Base-by-base conservation (phyloP, 1,284 basidiomycete genomes). In the Cutaneotrichosporon cavernicola region DNA sequence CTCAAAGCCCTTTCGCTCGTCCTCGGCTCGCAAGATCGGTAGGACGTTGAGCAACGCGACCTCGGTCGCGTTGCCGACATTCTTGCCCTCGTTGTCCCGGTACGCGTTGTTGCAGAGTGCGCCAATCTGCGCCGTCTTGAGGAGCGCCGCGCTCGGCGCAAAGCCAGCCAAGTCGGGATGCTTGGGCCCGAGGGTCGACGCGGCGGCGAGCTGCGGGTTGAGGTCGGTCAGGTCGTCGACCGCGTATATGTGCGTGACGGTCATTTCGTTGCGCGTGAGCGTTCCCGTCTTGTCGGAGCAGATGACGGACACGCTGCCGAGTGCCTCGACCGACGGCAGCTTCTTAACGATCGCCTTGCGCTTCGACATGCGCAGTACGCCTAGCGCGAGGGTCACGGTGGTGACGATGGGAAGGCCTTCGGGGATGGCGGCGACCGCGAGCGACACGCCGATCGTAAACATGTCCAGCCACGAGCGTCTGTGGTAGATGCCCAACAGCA, bases 241-340 rank as follows among this genome's bases (percentile, higher is more conserved):
- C 0, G 89, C 85, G 79, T 93, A 98, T 14, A 89, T 83, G 71
- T 93, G 90, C 0, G 89, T 91, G 13, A 98, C 92, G 0, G 93
- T 96, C 84, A 97, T 94, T 72, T 97, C 91, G 79, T 97, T 97
- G 77, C 89, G 92, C 0, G 96, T 99, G 60, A 98, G 81, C 1
- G 95, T 99, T n/a, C 92, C 91, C 49, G 96, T 98, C 83, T 99
- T 99, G 81, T 99, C 96, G 1, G 92, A 94, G 76, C 96, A 98
- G 65, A 99, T 92, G 26, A 97, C 95, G 49, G 90, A 94, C 32
- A 98, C 91, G 9, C 90, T 92, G 2, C 96, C 96, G 1, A 98
- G 83, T 0, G 93, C 89, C 80, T 98, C 96, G 8, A 98, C 95
- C 1, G 90, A 93, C 65, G 95, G 96, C 52, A 98, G 82, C 76